A percentile compares a stretch with the other conserved stretches of the same genome.
Conservation (phyloP, 1,139 yeast species). For the Debaryomycetaceae sp. region DNA sequence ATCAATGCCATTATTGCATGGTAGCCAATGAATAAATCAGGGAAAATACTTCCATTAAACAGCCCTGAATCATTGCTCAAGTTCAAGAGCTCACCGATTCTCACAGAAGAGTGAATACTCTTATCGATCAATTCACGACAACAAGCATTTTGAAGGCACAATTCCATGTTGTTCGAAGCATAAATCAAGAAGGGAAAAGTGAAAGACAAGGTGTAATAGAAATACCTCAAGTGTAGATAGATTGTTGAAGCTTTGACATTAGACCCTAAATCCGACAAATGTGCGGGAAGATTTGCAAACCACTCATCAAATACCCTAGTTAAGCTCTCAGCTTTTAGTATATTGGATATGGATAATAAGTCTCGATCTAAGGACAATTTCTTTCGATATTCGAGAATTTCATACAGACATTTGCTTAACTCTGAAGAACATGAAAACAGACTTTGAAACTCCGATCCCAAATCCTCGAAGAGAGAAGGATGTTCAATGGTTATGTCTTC, state of each 20-base stretch:
- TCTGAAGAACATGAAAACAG: not conserved
- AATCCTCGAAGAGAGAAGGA: not conserved
- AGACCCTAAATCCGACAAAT: not conserved
- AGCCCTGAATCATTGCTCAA: conserved; percentile 1
- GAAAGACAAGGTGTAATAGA: conserved; percentile 7
- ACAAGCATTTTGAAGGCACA: not conserved
- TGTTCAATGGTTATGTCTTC: conserved; percentile 1
- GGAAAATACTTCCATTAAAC: conserved; percentile 9
- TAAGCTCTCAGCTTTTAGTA: not conserved
- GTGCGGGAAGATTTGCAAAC: not conserved
- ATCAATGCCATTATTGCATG: conserved; percentile 8
- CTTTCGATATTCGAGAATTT: not conserved
- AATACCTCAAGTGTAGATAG: conserved; percentile 6
- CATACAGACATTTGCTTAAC: not conserved
- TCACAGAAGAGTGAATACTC: conserved; percentile 4
- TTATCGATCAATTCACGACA: not conserved
- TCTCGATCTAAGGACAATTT: not conserved
- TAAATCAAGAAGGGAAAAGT: conserved; percentile 8
- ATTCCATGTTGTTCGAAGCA: not conserved
- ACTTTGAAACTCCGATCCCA: not conserved
- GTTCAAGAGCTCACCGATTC: conserved; percentile 1
- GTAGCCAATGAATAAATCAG: conserved; percentile 7
- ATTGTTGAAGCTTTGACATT: conserved; percentile 1
- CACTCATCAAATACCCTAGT: not conserved
- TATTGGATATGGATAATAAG: not conserved